Evolutionary conservation across 176 grass and related monocot species (phyloP).

Genomic region (Thalia dealbata): DNA sequence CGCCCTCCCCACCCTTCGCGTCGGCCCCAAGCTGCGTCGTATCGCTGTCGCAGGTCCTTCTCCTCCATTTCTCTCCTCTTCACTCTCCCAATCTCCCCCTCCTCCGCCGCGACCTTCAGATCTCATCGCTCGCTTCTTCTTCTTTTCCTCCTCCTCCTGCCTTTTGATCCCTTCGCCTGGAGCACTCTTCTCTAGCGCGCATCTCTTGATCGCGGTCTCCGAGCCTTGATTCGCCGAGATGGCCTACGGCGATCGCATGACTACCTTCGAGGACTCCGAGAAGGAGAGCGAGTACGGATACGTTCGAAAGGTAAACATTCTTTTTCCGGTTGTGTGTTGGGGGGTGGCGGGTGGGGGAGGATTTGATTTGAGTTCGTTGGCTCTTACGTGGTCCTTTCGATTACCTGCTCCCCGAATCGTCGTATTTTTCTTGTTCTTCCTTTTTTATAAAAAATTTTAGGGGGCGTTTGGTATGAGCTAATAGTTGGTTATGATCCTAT

Average conservation of each 20-base stretch:
- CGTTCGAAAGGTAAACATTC: constrained; percentile 55
- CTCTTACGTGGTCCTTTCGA: background rate
- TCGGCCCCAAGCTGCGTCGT: too few relatives aligned
- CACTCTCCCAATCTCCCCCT: too few relatives aligned
- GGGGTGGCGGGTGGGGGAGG: too few relatives aligned
- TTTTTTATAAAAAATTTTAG: too few relatives aligned
- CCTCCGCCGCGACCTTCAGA: background rate
- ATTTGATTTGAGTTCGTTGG: background rate
- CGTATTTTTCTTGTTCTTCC: background rate
- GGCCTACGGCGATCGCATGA: constrained; percentile 58
- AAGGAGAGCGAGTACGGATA: constrained; percentile 95
- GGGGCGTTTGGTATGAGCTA: too few relatives aligned
- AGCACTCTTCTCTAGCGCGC: background rate
- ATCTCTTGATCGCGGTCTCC: background rate
- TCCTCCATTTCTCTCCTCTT: too few relatives aligned
- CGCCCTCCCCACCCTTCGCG: too few relatives aligned
- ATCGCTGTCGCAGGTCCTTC: too few relatives aligned
- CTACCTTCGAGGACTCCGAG: constrained; percentile 86
- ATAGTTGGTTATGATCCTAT: too few relatives aligned
- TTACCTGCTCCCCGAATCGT: background rate
- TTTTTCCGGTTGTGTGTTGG: too few relatives aligned
- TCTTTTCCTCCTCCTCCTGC: background rate
- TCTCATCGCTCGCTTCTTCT: background rate
- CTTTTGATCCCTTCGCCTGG: background rate
- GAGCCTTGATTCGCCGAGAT: constrained; percentile 16